phyloP scores from a whole-genome alignment of 768 basidiomycete genomes.

The Lanmaoa rubissima region DNA sequence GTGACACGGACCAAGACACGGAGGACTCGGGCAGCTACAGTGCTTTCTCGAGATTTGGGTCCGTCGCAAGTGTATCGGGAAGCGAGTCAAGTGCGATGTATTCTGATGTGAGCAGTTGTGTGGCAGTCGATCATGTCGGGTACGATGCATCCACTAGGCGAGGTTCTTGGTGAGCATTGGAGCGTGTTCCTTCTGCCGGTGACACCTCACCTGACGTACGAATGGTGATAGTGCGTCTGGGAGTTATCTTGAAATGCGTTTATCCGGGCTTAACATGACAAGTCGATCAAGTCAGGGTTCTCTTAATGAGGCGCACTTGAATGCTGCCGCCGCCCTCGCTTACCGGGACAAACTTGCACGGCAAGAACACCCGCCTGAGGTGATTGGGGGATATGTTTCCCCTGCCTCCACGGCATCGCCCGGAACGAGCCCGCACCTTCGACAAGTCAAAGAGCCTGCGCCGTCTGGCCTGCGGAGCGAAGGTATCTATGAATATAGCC shows the following conservation, averaged over 20 bases:
- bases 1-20: constrained; percentile 45
- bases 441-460: constrained; percentile 21
- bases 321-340: constrained; percentile 18
- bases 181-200: constrained; percentile 19
- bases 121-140: constrained; percentile 29
- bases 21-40: constrained; percentile 54
- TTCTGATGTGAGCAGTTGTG: constrained; percentile 43
- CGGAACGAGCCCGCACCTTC: constrained; percentile 33
- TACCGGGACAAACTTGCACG: constrained; percentile 27
- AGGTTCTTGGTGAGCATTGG: constrained; percentile 28
- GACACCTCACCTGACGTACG: constrained; percentile 18
- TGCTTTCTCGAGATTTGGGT: constrained; percentile 53
- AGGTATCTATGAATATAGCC: constrained; percentile 25
- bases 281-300: constrained; percentile 33
- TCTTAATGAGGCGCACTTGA: constrained; percentile 30
- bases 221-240: constrained; percentile 30
- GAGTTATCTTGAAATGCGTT: constrained; percentile 26
- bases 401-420: constrained; percentile 47
- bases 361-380: constrained; percentile 23
- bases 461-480: constrained; percentile 27
- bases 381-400: constrained; percentile 38
- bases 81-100: constrained; percentile 57
- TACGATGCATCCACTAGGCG: constrained; percentile 36
- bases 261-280: constrained; percentile 33
- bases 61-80: constrained; percentile 57